Base-by-base conservation (phyloP, 1,139 yeast genomes). In the Scheffersomyces illinoinensis region DNA sequence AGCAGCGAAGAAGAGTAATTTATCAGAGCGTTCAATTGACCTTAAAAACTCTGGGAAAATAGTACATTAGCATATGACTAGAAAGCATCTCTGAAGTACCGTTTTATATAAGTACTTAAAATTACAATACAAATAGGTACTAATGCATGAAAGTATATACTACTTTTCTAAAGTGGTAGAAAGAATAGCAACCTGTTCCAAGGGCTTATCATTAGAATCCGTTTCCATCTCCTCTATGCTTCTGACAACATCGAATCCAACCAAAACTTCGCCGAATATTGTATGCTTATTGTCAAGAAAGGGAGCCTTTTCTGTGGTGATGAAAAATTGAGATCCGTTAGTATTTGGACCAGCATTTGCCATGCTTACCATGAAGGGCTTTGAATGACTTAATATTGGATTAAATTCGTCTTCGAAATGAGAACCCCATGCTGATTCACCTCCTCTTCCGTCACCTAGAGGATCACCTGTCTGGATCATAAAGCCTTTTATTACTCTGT, bases 401-500 rank as follows among this genome's bases (percentile, higher is more conserved):
- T 72, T 69, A 62, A 81, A 75, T 64, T 84, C 87, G 62, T 83
- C 85, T 47, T 71, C 69, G 60, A 83, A 81, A 47, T 66, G 66
- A 43, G 73, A 71, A 10, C 83, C 79, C 85, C 85, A 83, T 18
- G 74, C 70, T 47, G 81, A 70, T 61, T 79, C 77, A 19, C 85
- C 83, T 18, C 87, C 84, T 4, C 85, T 76, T 6, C 85, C 86
- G 61, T 78, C 77, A 1, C 86, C 86, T 39, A 67, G 64, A 1
- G 85, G 85, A 62, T 83, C 87, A 1, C 87, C 87, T 3, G 84
- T 79, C 65, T 84, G 87, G 53, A 84, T 75, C 86, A 84, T 83
- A 59, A 84, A 83, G 52, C 74, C 73, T 58, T 77, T 75, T 57
- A 84, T 79, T 8, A 82, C 79, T 46, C 86, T 69, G 62, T 84